phyloP scores from a whole-genome alignment of 352 stramenopile species.

The Globisporangium okanoganense region DNA sequence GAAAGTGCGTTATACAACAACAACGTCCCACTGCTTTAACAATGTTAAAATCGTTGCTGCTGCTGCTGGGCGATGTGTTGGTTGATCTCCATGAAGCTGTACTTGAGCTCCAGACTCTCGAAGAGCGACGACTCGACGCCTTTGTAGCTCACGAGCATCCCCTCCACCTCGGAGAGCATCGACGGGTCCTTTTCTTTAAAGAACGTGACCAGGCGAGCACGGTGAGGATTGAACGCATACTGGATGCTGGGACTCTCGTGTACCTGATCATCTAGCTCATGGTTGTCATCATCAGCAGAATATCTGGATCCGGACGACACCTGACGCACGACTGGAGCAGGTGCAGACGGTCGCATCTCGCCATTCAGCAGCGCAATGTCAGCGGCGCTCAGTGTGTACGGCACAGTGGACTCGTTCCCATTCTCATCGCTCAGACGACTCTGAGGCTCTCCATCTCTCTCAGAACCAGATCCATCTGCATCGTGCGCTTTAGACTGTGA shows the following conservation, averaged over 20 bases:
- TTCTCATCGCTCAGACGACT: conserved; percentile 1
- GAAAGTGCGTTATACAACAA: background rate
- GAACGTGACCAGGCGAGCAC: conserved; percentile 50
- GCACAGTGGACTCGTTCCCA: conserved; percentile 23
- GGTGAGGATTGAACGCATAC: conserved; percentile 32
- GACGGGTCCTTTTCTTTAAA: conserved; percentile 63
- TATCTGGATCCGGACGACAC: background rate
- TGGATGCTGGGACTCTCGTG: conserved; percentile 6
- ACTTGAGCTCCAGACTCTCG: conserved; percentile 81
- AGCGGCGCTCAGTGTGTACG: conserved; percentile 64
- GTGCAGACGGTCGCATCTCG: conserved; percentile 9
- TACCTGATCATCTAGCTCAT: background rate
- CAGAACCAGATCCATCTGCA: background rate
- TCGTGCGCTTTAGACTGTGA: background rate
- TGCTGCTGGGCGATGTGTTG: conserved; percentile 30
- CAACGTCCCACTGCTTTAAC: too few species aligned
- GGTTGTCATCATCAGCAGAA: background rate
- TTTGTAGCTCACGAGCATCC: conserved; percentile 70
- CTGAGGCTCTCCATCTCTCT: background rate
- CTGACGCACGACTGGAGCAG: background rate
- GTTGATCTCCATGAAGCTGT: conserved; percentile 70
- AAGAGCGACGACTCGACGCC: conserved; percentile 75
- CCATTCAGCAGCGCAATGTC: conserved; percentile 79
- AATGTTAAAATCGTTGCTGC: background rate
- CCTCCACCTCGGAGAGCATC: conserved; percentile 63